Percentiles rank a stretch among this genome's conserved stretches.
Evolutionary conservation across 2,329 filamentous ascomycete species (phyloP).

Genomic region (Diplodia scrobiculata): DNA sequence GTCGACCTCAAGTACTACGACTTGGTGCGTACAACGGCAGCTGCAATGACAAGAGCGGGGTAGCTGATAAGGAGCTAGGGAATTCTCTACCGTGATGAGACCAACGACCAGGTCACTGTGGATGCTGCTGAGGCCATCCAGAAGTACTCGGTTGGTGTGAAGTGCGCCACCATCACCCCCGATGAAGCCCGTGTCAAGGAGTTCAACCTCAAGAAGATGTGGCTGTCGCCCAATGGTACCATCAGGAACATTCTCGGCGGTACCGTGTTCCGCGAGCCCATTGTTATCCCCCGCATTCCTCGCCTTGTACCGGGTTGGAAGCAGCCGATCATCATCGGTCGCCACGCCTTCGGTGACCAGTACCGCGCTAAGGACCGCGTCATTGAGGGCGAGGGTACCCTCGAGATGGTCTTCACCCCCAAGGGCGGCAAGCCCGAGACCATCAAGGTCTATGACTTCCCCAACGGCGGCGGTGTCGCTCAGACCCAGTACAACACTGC

Average conservation of each 20-base stretch:
- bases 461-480: slow-evolving; percentile 80
- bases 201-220: slow-evolving; percentile 99
- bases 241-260: slow-evolving; percentile 75
- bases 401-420: slow-evolving; percentile 94
- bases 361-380: slow-evolving; percentile 95
- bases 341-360: slow-evolving; percentile 97
- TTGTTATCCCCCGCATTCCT: slow-evolving; percentile 90
- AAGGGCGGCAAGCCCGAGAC: slow-evolving; percentile 75
- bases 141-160: slow-evolving; percentile 98
- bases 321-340: slow-evolving; percentile 98
- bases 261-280: slow-evolving; percentile 98
- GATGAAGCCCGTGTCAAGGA: slow-evolving; percentile 96
- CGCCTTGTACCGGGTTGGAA: slow-evolving; percentile 96
- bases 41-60: background rate
- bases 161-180: slow-evolving; percentile 98
- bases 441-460: slow-evolving; percentile 89
- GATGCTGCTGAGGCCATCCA: slow-evolving; percentile 97
- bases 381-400: slow-evolving; percentile 77
- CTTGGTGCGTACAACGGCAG: slow-evolving; percentile 52
- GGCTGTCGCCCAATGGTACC: slow-evolving; percentile 95
- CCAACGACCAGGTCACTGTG: slow-evolving; percentile 91
- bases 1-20: slow-evolving; percentile 99
- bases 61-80: slow-evolving; percentile 53
- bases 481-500: slow-evolving; percentile 99
- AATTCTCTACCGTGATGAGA: slow-evolving; percentile 91